Base-by-base conservation (phyloP, 441 rosid species). In the Adansonia grandidieri region DNA sequence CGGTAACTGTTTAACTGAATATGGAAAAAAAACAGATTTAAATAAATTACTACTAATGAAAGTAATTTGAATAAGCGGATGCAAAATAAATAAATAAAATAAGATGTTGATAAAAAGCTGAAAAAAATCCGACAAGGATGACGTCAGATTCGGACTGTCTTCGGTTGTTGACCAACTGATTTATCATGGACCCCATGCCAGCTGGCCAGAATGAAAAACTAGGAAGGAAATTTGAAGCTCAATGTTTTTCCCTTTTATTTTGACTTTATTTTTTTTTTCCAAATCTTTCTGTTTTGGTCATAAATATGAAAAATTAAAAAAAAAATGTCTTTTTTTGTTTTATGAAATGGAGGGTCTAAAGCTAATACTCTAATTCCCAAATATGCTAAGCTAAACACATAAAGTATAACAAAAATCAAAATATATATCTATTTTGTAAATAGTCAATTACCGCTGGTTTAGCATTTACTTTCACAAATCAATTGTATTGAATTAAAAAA, bases 141-240 rank as follows among this genome's bases (percentile, higher is more conserved):
- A 78, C 82, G 9, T 80, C 77, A 54, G 54, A 62, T 83, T 47
- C 24, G 76, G 78, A 64, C 24, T 71, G 78, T 73, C 84, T 4
- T 45, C 48, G 78, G 78, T 80, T 80, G 85, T 84, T 84, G 87
- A 84, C 87, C 85, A 73, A 62, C 74, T n/a, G 75, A 71, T 84
- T 78, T 50, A 78, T 24, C 57, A 63, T 66, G 71, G 83, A 54
- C 70, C 54, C 54, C 54, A 50, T 44, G 0, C 20, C 20, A 6
- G 45, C 45, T 9, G 32, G 32, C 32, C 2, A 28, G 32, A 1
- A 28, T 28, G 32, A 28, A 37, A 32, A 14, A 64, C 40, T 42
- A 64, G 48, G 47, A 64, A 2, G 15, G 48, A 15, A 37, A 37
- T 65, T 65, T 65, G 70, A 66, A 42, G 24, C 14, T 0, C 1